Conservation (phyloP, 2,329 filamentous ascomycete genomes). For the Volutella citrinella region DNA sequence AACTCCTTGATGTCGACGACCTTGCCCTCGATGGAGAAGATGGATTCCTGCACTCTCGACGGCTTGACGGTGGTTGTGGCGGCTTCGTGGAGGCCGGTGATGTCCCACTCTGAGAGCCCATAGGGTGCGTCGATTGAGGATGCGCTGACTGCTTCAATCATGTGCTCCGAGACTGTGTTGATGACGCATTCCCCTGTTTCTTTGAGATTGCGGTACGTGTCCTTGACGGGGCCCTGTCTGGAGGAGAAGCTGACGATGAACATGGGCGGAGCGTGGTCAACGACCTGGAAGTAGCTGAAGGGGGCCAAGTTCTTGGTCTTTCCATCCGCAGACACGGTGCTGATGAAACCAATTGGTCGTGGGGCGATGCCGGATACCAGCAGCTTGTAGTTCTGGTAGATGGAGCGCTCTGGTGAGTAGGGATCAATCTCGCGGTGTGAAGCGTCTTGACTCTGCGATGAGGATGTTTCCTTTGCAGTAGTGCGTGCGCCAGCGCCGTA, state of each 20-base stretch:
- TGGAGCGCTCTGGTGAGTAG: conserved; percentile 64
- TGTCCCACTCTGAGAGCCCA: conserved; percentile 70
- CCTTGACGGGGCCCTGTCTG: conserved; percentile 57
- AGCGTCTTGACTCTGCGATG: conserved; percentile 23
- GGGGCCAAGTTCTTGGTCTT: conserved; percentile 68
- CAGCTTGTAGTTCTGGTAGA: conserved; percentile 78
- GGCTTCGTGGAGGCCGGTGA: conserved; percentile 50
- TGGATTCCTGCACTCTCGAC: conserved; percentile 22
- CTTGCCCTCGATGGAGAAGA: conserved; percentile 26
- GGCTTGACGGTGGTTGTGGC: conserved; percentile 22
- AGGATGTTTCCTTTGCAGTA: conserved; percentile 13
- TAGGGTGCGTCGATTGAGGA: conserved; percentile 71
- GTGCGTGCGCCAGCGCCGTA: conserved; percentile 34
- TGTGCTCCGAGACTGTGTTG: conserved; percentile 79
- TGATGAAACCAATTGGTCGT: conserved; percentile 66
- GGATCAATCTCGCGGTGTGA: conserved; percentile 78
- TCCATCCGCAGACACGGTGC: conserved; percentile 55
- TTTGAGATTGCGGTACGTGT: conserved; percentile 69
- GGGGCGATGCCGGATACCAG: conserved; percentile 78
- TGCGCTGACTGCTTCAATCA: conserved; percentile 76
- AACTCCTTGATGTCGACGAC: conserved; percentile 28
- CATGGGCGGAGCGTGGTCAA: conserved; percentile 79
- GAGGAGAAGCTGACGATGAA: conserved; percentile 58
- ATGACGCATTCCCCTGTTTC: conserved; percentile 72
- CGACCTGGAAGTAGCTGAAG: conserved; percentile 76